Conservation (phyloP, 257 asterid species). For the Dorcoceras hygrometricum region DNA sequence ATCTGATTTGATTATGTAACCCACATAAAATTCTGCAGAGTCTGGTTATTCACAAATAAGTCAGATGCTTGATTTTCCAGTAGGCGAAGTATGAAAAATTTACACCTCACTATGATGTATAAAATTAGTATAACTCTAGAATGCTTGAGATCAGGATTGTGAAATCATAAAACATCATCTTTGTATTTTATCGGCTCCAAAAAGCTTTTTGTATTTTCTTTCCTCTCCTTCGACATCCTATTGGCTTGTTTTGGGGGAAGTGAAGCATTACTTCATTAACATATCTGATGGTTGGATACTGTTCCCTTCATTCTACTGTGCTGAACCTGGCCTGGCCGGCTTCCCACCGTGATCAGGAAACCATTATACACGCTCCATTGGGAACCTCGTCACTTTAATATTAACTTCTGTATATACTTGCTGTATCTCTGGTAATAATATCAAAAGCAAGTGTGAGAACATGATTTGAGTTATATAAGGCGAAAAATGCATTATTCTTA, state of each 20-base stretch:
- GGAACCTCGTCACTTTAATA: background rate
- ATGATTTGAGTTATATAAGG: background rate
- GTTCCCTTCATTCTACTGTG: too few species aligned
- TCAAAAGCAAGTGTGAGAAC: background rate
- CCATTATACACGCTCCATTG: background rate
- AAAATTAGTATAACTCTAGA: background rate
- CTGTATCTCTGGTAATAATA: constrained; percentile 10
- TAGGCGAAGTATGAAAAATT: background rate
- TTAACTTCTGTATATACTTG: background rate
- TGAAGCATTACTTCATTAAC: background rate
- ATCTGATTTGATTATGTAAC: too few species aligned
- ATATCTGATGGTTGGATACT: background rate
- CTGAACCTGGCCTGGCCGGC: too few species aligned
- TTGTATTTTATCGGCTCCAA: background rate
- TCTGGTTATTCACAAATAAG: constrained; percentile 3
- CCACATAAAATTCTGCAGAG: background rate
- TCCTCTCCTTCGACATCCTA: background rate
- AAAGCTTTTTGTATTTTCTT: background rate
- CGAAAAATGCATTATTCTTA: background rate
- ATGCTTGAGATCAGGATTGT: background rate
- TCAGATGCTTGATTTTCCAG: background rate
- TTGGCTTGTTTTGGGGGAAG: background rate
- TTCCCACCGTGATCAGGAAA: background rate
- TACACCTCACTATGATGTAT: background rate
- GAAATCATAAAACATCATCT: constrained; percentile 5